Percentiles rank a stretch among this genome's conserved stretches.
These are phyloP conservation scores for Tulasnella sp. DNA, from an alignment of 768 basidiomycete genomes.

Conservation along the genomic window DNA sequence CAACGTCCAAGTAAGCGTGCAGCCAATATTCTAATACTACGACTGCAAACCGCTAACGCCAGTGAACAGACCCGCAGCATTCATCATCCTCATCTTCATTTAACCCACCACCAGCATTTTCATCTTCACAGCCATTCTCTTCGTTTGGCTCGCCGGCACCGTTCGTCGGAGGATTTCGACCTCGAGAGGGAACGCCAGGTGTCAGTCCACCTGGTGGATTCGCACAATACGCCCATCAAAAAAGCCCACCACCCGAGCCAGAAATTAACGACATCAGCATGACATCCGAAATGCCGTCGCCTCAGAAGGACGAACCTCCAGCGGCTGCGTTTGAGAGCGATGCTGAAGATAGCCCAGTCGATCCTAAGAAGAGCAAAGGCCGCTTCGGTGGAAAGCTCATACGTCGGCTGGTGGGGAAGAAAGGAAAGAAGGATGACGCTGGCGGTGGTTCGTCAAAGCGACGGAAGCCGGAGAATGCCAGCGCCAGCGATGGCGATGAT, in stretches of 20 bases:
- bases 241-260: not conserved
- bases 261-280: conserved; percentile 17
- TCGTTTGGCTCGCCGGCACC: not conserved
- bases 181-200: conserved; percentile 3
- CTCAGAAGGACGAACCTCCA: not conserved
- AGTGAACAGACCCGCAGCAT: conserved; percentile 61
- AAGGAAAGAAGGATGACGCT: conserved; percentile 35
- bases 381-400: conserved; percentile 11
- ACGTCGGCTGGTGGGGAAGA: conserved; percentile 44
- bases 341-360: conserved; percentile 2
- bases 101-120: not conserved
- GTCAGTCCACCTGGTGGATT: not conserved
- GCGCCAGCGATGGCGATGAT: conserved; percentile 35
- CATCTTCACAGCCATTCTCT: not conserved
- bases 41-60: conserved; percentile 41
- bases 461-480: conserved; percentile 18
- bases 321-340: not conserved
- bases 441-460: conserved; percentile 49
- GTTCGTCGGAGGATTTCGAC: not conserved
- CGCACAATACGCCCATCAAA: not conserved
- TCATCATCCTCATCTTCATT: conserved; percentile 42
- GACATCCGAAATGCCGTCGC: not conserved
- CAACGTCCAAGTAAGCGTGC: conserved; percentile 24
- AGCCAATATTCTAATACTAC: conserved; percentile 26
- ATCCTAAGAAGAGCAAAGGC: not conserved